These are phyloP conservation scores for Erigeron canadensis DNA, from an alignment of 129 eudicot species.

Conservation along the genomic window DNA sequence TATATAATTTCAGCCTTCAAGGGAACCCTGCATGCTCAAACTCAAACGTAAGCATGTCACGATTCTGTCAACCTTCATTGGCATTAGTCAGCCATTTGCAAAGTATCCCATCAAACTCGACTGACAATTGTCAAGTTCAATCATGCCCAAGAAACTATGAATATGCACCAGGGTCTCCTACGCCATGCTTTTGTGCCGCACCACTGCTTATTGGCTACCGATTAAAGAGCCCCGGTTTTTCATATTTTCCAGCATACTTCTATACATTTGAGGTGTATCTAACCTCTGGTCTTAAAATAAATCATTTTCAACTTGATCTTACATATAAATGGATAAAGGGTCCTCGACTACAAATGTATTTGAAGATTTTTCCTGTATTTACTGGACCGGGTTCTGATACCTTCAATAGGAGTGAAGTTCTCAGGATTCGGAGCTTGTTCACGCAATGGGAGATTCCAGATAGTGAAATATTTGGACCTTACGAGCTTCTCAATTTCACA, in stretches of 20 bases:
- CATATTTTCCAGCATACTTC: constrained; percentile 44
- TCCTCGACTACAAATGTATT: constrained; percentile 62
- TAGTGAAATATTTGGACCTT: constrained; percentile 72
- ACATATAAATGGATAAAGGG: constrained; percentile 56
- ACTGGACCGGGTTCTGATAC: constrained; percentile 3
- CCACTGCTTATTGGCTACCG: constrained; percentile 69
- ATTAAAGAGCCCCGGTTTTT: constrained; percentile 77
- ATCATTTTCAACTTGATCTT: constrained; percentile 57
- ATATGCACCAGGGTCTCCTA: constrained; percentile 61
- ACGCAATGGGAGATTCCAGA: constrained; percentile 73
- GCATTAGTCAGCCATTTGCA: constrained; percentile 32
- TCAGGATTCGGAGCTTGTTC: constrained; percentile 55
- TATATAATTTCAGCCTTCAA: constrained; percentile 54
- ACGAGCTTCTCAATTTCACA: constrained; percentile 67
- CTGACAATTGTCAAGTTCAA: constrained; percentile 39
- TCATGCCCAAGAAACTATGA: constrained; percentile 60
- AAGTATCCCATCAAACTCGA: constrained; percentile 32
- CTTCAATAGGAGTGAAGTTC: constrained; percentile 63
- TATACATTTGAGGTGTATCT: constrained; percentile 53
- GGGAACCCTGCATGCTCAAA: constrained; percentile 77
- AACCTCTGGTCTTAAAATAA: constrained; percentile 49
- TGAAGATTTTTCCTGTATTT: constrained; percentile 61
- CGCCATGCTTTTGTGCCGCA: constrained; percentile 64
- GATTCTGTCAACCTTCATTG: constrained; percentile 40
- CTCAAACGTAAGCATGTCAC: constrained; percentile 36